Conservation (phyloP, 1,284 basidiomycete species). For the Macrocybe sp. region DNA sequence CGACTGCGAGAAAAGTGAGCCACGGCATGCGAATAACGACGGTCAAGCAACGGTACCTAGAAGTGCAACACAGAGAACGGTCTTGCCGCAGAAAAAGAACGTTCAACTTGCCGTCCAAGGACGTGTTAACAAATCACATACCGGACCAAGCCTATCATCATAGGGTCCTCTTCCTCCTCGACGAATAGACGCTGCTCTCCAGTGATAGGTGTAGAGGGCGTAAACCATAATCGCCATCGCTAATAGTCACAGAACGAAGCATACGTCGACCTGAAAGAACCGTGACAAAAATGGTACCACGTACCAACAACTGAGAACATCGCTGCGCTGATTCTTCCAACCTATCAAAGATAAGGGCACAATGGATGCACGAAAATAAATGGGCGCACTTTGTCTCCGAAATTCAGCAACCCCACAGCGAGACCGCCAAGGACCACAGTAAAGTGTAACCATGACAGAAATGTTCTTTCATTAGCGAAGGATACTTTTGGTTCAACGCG, state of each 20-base stretch:
- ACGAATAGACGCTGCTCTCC: constrained; percentile 92
- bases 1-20: constrained; percentile 46
- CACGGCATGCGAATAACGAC: background rate
- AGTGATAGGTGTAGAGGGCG: constrained; percentile 93
- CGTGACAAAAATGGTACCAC: constrained; percentile 24
- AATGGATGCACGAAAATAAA: background rate
- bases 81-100: constrained; percentile 41
- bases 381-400: constrained; percentile 80
- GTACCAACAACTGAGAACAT: constrained; percentile 90
- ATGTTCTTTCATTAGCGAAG: constrained; percentile 94
- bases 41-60: constrained; percentile 53
- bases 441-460: constrained; percentile 95
- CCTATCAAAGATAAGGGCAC: constrained; percentile 34
- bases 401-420: constrained; percentile 95
- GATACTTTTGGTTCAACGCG: constrained; percentile 93
- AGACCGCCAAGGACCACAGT: constrained; percentile 92
- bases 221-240: constrained; percentile 98
- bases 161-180: constrained; percentile 92
- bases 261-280: constrained; percentile 7
- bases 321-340: constrained; percentile 88
- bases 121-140: constrained; percentile 22
- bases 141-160: constrained; percentile 86
- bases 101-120: constrained; percentile 6
- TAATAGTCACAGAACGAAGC: constrained; percentile 25
- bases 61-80: constrained; percentile 80